Percentiles rank a stretch among this genome's conserved stretches.
Evolutionary conservation across 1,284 basidiomycete species (phyloP).

Genomic region (Naganishia albida): DNA sequence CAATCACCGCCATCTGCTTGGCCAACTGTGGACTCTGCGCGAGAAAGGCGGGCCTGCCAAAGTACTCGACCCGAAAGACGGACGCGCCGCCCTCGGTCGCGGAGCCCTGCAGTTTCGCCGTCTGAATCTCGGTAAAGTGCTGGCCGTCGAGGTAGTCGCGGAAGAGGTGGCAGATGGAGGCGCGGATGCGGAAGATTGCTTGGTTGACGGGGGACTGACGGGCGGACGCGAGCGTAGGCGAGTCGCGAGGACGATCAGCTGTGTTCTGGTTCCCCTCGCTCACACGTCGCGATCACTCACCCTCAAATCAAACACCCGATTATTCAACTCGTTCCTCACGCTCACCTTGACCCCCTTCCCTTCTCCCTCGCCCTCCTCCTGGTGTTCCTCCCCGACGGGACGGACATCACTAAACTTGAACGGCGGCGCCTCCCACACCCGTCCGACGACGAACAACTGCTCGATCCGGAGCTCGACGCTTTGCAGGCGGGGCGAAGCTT

Average conservation of each 20-base stretch:
- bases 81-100: constrained; percentile 96
- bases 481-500: constrained; percentile 50
- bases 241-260: too few species aligned
- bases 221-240: constrained; percentile 39
- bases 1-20: constrained; percentile 99
- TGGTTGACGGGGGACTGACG: constrained; percentile 59
- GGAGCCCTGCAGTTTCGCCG: constrained; percentile 94
- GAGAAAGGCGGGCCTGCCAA: constrained; percentile 86
- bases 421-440: constrained; percentile 50
- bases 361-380: constrained; percentile 18
- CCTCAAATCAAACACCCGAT: constrained; percentile 30
- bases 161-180: constrained; percentile 56
- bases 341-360: constrained; percentile 13
- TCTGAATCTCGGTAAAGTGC: constrained; percentile 90
- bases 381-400: constrained; percentile 46
- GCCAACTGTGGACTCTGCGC: constrained; percentile 96
- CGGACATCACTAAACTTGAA: constrained; percentile 52
- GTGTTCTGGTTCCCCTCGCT: too few species aligned
- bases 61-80: constrained; percentile 98
- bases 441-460: constrained; percentile 24
- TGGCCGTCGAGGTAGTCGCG: constrained; percentile 55
- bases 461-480: constrained; percentile 57
- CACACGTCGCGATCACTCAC: too few species aligned
- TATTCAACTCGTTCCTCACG: constrained; percentile 31
- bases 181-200: constrained; percentile 58